Evolutionary conservation across 768 basidiomycete species (phyloP), one percentile per base, ranked within the genome.

Genomic region (Plicaturopsis crispa): DNA sequence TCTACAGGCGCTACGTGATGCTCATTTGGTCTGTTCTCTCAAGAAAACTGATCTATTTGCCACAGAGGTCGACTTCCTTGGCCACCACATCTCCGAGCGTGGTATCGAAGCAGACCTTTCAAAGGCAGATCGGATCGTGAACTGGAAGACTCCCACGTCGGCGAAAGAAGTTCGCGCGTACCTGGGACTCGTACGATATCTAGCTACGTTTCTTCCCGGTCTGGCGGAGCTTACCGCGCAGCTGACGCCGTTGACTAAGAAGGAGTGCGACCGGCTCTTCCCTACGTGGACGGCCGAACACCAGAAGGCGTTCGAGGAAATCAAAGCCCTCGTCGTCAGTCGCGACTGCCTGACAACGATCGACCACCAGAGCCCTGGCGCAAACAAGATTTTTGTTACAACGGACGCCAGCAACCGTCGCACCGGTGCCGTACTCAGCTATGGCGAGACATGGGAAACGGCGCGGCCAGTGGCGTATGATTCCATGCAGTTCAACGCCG

Each of bases 401-500:
- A 51, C 49, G 4, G 60, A 61, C 44, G 60, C 63, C 0, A 55
- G 52, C 30, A 50, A 63, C 21, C 33, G 14, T 3, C 35, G 54
- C 4, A 54, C 51, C 2, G 59, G 64, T 7, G 61, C 53, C 0
- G 47, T 63, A 0, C 46, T 66, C 2, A 49, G 50, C 1, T 61
- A 46, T 41, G 60, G 65, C 0, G 42, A 39, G 1, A 49, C 54
- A 11, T 59, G 60, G 50, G 47, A 55, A 10, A 44, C 36, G 0
- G 55, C 62, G 4, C 50, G 56, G 8, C 58, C 66, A 0, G 60
- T 57, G 18, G 49, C 60, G 24, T 57, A 61, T 41, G 51, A 58
- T 52, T 70, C 51, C 0, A 45, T 22, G 36, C 45, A 40, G 5
- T 52, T 56, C 17, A 55, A 48, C 23, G 45, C 46, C 8, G 61